Base-by-base conservation (phyloP, 352 stramenopile species). In the Thraustochytrium sp. region DNA sequence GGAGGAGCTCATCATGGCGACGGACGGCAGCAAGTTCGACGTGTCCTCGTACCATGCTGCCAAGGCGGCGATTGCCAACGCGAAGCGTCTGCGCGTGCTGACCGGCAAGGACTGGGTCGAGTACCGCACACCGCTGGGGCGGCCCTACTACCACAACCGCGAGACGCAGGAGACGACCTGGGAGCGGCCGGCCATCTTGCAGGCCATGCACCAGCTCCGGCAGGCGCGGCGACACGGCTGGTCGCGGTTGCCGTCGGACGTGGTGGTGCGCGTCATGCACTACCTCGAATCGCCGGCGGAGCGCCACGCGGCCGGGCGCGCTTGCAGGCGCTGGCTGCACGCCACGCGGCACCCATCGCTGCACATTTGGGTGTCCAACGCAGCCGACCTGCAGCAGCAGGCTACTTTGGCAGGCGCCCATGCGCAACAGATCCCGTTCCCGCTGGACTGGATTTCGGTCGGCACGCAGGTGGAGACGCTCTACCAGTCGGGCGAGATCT, bases 21-120 rank as follows among this genome's bases (percentile, higher is more conserved):
- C 46, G 34, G 86, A 85, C 54, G 83, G 87, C 36, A 77, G 74
- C 18, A 68, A 74, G 26, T 44, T 82, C 38, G 64, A 89, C 42
- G 87, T 86, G 4, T 40, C 38, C 23, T 44, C 37, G 29, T 62
- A 53, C 48, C 37, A 84, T 23, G 74, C 55, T 13, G 84, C 86
- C 37, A 89, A 95, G 85, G 91, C 94, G 84, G 82, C 84, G 55
- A 82, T 76, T 8, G 77, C 82, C 49, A 86, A 85, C 38, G 86
- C 87, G 38, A 85, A 85, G n/a, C 82, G 76, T 29, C 82, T 63
- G 5, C 31, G 88, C 29, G 38, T 89, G 2, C 37, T 89, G 56
- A 85, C 84, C 8, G 85, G 85, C 18, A 78, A 77, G 26, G 40
- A 85, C 1, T 80, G 73, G 34, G 37, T 53, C 29, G 74, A 53